Conservation (phyloP, 306 rosid genomes). For the cucumber (Cucumis sativus) region DNA sequence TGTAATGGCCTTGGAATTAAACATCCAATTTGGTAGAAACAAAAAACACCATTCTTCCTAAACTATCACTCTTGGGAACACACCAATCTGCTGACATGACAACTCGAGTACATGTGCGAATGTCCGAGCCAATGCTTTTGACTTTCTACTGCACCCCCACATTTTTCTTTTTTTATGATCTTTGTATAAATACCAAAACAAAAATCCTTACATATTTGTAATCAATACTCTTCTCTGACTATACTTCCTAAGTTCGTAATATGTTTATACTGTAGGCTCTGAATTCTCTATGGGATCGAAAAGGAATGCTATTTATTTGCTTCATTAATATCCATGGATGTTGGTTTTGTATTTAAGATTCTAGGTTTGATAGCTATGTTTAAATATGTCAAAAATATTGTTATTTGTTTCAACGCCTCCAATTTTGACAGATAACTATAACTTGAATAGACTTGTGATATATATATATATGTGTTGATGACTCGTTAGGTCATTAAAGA, state of each 20-base stretch:
- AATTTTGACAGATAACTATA: background rate
- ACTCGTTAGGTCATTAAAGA: background rate
- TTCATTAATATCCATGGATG: background rate
- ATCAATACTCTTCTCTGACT: background rate
- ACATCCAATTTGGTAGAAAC: conserved; percentile 60
- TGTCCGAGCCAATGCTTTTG: background rate
- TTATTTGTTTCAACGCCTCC: background rate
- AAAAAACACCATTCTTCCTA: background rate
- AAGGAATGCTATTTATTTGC: background rate
- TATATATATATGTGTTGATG: background rate
- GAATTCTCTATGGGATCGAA: background rate
- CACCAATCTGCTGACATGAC: background rate
- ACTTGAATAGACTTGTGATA: background rate
- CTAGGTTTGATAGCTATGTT: background rate
- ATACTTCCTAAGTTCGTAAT: background rate
- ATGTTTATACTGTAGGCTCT: background rate
- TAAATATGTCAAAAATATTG: no score
- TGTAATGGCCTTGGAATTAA: conserved; percentile 93
- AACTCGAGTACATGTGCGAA: background rate
- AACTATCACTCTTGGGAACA: background rate
- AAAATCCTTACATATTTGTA: background rate
- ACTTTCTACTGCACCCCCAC: background rate
- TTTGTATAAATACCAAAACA: background rate
- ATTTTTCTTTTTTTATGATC: background rate
- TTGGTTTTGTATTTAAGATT: background rate